Percentiles rank a stretch among this genome's conserved stretches.
Evolutionary conservation across 805 yeast species (phyloP).

Genomic region (Metschnikowia dekortorum): DNA sequence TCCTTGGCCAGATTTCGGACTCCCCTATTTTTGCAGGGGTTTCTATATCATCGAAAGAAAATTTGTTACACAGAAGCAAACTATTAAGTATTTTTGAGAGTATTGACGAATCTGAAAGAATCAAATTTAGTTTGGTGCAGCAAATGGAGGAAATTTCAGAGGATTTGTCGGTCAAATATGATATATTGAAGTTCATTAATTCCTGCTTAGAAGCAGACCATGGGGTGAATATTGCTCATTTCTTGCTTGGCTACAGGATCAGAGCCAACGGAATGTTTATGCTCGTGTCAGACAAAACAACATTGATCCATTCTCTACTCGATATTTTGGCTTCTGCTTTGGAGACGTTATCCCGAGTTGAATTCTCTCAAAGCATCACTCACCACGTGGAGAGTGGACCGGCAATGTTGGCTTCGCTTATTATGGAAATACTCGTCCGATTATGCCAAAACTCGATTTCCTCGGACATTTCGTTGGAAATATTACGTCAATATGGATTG

Average conservation of each 20-base stretch:
- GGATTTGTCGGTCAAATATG: constrained; percentile 46
- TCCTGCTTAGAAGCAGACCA: constrained; percentile 42
- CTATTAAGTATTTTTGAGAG: constrained; percentile 68
- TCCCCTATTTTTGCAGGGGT: constrained; percentile 42
- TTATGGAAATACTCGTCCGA: constrained; percentile 59
- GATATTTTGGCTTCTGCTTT: constrained; percentile 47
- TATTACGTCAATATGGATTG: constrained; percentile 48
- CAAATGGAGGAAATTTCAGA: constrained; percentile 46
- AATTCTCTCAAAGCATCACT: constrained; percentile 28
- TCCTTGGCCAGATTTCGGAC: constrained; percentile 48
- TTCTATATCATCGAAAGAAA: constrained; percentile 16
- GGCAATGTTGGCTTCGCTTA: constrained; percentile 51
- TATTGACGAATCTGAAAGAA: constrained; percentile 71
- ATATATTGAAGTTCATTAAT: constrained; percentile 55
- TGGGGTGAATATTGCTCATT: constrained; percentile 60
- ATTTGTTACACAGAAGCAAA: constrained; percentile 48
- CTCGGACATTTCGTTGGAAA: constrained; percentile 45
- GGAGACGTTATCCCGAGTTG: constrained; percentile 34
- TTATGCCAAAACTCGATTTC: constrained; percentile 57
- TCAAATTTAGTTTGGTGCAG: constrained; percentile 65
- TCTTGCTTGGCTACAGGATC: constrained; percentile 67
- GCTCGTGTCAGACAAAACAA: constrained; percentile 49
- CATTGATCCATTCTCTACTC: constrained; percentile 50
- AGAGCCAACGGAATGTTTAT: constrained; percentile 44
- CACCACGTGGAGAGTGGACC: constrained; percentile 48